Evolutionary conservation across 2,329 filamentous ascomycete genomes (phyloP).

Genomic region (Diaporthe citrichinensis): DNA sequence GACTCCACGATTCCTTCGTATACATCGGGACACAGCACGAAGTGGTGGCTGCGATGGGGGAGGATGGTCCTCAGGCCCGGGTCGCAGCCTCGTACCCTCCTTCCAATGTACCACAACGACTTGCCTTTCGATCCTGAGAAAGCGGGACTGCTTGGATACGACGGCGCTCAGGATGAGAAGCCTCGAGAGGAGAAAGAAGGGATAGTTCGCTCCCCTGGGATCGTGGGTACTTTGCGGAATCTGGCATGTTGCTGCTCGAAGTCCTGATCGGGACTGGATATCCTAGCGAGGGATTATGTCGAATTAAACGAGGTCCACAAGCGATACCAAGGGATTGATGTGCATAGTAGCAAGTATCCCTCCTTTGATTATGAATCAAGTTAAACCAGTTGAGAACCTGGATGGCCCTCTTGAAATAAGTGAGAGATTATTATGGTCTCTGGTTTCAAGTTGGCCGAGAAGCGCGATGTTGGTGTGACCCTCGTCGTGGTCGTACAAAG

Average conservation of each 20-base stretch:
- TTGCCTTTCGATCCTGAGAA: background rate
- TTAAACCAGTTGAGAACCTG: background rate
- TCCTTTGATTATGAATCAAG: conserved; percentile 5
- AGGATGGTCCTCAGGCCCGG: background rate
- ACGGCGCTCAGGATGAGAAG: background rate
- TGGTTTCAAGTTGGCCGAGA: background rate
- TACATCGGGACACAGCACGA: background rate
- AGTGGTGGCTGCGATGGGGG: conserved; percentile 29
- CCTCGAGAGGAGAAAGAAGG: background rate
- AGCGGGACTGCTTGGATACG: background rate
- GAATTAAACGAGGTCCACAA: background rate
- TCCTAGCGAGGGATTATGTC: conserved; percentile 22
- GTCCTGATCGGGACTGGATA: background rate
- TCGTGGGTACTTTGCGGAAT: background rate
- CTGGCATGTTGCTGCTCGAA: conserved; percentile 22
- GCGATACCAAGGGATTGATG: background rate
- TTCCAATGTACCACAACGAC: conserved; percentile 3
- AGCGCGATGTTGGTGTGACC: background rate
- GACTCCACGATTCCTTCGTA: background rate
- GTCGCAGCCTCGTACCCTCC: background rate
- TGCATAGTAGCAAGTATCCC: background rate
- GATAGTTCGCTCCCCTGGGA: background rate
- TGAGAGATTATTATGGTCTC: background rate
- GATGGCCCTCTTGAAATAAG: background rate
- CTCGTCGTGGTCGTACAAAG: background rate